Percentiles rank a stretch among this genome's conserved stretches.
These are phyloP conservation scores for Amanita inopinata DNA, from an alignment of 768 basidiomycete genomes.

Conservation along the genomic window DNA sequence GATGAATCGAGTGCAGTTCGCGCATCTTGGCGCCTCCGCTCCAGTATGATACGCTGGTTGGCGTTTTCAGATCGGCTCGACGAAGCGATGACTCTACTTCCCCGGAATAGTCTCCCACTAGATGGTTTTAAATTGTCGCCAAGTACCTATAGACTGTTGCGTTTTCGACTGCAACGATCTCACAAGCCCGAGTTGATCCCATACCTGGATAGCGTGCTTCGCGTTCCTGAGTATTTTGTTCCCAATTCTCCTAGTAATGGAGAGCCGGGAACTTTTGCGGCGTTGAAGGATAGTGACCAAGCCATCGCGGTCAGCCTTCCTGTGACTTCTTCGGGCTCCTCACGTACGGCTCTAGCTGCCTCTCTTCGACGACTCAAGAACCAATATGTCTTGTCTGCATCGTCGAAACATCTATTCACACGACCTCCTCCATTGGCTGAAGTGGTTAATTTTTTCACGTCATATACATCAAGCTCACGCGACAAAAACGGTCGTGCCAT, in stretches of 20 bases:
- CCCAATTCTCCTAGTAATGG: background rate
- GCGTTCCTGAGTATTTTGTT: background rate
- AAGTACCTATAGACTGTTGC: conserved; percentile 27
- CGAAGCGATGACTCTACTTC: conserved; percentile 38
- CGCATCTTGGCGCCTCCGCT: conserved; percentile 19
- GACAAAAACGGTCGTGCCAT: conserved; percentile 19
- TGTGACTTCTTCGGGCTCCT: background rate
- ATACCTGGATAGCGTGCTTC: conserved; percentile 1
- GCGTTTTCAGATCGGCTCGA: conserved; percentile 26
- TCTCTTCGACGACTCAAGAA: conserved; percentile 1
- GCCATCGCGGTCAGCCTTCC: background rate
- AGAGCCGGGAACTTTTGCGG: no score
- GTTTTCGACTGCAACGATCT: conserved; percentile 16
- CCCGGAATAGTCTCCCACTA: conserved; percentile 17
- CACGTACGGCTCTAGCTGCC: background rate
- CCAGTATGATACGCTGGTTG: conserved; percentile 31
- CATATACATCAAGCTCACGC: background rate
- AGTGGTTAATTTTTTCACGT: conserved; percentile 2
- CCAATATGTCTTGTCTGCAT: background rate
- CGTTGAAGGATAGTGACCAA: background rate
- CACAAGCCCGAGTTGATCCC: background rate
- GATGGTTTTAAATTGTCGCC: conserved; percentile 22
- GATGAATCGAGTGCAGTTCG: conserved; percentile 5
- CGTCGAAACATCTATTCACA: background rate
- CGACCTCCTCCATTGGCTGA: background rate